These are phyloP conservation scores for Sherardia arvensis DNA, from an alignment of 257 asterid species.

Conservation along the genomic window DNA sequence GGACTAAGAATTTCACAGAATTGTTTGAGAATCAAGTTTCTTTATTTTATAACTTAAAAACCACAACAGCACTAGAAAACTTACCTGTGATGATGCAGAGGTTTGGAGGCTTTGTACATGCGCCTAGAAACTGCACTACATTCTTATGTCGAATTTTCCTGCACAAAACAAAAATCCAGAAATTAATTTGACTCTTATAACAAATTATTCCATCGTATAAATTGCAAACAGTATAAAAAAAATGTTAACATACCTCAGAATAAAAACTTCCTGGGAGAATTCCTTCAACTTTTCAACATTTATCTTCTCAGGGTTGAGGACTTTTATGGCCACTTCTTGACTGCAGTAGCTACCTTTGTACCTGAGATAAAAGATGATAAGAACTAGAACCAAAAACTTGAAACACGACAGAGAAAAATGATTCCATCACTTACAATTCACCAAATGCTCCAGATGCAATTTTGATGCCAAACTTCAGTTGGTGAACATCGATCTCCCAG, in stretches of 20 bases:
- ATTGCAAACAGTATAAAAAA: not conserved
- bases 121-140: constrained; percentile 47
- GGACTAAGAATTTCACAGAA: too few species aligned
- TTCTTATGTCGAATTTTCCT: constrained; percentile 46
- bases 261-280: constrained; percentile 40
- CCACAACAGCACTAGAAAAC: not conserved
- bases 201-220: not conserved
- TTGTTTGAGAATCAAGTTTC: not conserved
- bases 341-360: constrained; percentile 42
- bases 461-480: constrained; percentile 28
- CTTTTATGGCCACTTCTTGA: constrained; percentile 49
- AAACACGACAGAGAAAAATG: not conserved
- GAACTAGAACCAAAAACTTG: constrained; percentile 1
- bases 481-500: constrained; percentile 37
- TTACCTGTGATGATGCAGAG: constrained; percentile 45
- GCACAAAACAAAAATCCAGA: constrained; percentile 8
- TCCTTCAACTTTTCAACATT: constrained; percentile 35
- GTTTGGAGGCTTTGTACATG: constrained; percentile 38
- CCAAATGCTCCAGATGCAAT: constrained; percentile 42
- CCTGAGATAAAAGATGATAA: constrained; percentile 17
- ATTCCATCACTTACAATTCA: constrained; percentile 26
- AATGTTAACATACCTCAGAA: constrained; percentile 33
- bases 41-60: not conserved
- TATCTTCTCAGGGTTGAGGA: constrained; percentile 33
- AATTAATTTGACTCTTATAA: too few species aligned